These are phyloP conservation scores for Russula olivacea DNA, from an alignment of 768 basidiomycete species.

Conservation along the genomic window DNA sequence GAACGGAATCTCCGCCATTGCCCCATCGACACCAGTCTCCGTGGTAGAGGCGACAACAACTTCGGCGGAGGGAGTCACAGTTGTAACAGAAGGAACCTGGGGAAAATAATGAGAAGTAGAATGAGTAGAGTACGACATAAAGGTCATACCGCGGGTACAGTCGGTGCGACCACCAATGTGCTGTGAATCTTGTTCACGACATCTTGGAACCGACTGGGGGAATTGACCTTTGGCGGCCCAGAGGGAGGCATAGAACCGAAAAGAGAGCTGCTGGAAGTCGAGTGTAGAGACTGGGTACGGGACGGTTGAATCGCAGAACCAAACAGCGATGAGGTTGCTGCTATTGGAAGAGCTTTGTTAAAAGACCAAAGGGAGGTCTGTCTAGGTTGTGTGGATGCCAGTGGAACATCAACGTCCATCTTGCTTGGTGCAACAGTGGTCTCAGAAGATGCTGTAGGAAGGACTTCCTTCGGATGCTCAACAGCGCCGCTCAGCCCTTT, in stretches of 20 bases:
- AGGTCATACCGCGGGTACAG: slow-evolving; percentile 39
- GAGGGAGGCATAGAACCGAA: slow-evolving; percentile 31
- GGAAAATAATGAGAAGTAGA: neutral
- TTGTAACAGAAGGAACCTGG: slow-evolving; percentile 6
- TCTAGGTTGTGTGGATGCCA: neutral
- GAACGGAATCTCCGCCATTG: slow-evolving; percentile 70
- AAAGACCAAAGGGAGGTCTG: slow-evolving; percentile 13
- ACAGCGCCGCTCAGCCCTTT: slow-evolving; percentile 14
- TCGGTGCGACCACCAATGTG: slow-evolving; percentile 54
- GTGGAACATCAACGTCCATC: slow-evolving; percentile 10
- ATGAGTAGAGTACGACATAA: neutral
- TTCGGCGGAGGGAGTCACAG: slow-evolving; percentile 10
- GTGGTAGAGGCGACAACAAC: slow-evolving; percentile 12
- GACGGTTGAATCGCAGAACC: slow-evolving; percentile 8
- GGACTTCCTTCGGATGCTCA: neutral
- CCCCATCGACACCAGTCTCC: slow-evolving; percentile 28
- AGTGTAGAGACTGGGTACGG: slow-evolving; percentile 16
- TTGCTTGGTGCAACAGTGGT: neutral
- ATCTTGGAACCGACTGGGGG: slow-evolving; percentile 39
- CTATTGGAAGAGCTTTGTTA: neutral
- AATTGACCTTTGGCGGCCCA: neutral
- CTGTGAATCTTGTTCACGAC: slow-evolving; percentile 63
- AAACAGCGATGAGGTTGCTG: slow-evolving; percentile 25
- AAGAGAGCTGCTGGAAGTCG: slow-evolving; percentile 39
- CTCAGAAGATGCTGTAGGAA: neutral